A percentile compares a stretch with the other conserved stretches of the same genome.
Conservation (phyloP, 192 early-diverging fungal species). For the Lobosporangium transversale region DNA sequence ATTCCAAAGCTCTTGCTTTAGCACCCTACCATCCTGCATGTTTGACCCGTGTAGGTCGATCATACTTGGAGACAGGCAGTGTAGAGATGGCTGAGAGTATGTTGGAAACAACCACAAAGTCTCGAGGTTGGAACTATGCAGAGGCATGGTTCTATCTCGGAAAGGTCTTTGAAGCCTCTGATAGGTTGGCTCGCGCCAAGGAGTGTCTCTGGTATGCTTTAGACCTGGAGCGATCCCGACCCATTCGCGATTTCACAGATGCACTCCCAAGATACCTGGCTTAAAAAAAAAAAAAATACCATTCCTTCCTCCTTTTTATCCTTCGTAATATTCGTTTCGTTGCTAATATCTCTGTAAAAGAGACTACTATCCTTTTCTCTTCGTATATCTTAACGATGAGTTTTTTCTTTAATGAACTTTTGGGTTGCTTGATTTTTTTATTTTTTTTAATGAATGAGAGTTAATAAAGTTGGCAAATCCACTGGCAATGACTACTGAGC, state of each 20-base stretch:
- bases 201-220: constrained; percentile 70
- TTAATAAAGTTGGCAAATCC: too few species aligned
- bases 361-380: not conserved
- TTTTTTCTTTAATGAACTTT: not conserved
- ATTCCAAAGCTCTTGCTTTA: constrained; percentile 59
- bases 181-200: constrained; percentile 57
- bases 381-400: too few species aligned
- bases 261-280: constrained; percentile 20
- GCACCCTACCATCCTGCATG: constrained; percentile 54
- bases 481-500: too few species aligned
- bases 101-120: constrained; percentile 58
- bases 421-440: not conserved
- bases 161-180: constrained; percentile 56
- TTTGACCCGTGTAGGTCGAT: constrained; percentile 57
- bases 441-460: too few species aligned
- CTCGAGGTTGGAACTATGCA: constrained; percentile 67
- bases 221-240: constrained; percentile 63
- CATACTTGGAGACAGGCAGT: constrained; percentile 52
- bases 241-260: constrained; percentile 41
- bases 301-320: not conserved
- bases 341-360: too few species aligned
- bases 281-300: too few species aligned
- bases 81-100: constrained; percentile 64
- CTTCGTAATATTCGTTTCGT: not conserved
- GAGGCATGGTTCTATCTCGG: constrained; percentile 72